Percentiles rank a stretch among this genome's conserved stretches.
Conservation (phyloP, 495 filamentous ascomycete genomes). For the Sabuloglossum arenarium region DNA sequence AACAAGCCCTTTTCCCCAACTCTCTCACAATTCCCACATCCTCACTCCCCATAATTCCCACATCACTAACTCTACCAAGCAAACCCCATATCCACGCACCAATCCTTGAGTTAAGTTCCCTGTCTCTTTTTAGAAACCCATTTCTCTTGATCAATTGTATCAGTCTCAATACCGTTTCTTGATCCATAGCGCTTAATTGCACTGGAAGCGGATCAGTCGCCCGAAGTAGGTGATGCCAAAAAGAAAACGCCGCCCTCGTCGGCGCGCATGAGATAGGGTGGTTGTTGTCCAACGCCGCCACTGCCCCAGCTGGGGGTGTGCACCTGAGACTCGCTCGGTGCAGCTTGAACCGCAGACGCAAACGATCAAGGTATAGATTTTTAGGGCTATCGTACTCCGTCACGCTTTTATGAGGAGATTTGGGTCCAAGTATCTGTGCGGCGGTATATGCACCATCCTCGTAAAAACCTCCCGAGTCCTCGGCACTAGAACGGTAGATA, state of each 20-base stretch:
- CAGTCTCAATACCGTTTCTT: constrained; percentile 33
- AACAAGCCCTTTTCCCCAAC: constrained; percentile 4
- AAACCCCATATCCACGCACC: constrained; percentile 43
- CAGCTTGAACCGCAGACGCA: constrained; percentile 35
- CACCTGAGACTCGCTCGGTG: constrained; percentile 36
- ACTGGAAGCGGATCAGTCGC: constrained; percentile 39
- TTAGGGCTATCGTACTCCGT: constrained; percentile 24
- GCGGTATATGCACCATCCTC: constrained; percentile 52
- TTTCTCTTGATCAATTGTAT: constrained; percentile 18
- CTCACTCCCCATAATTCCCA: constrained; percentile 32
- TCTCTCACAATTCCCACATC: constrained; percentile 23
- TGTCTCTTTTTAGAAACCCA: constrained; percentile 25
- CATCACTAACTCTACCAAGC: constrained; percentile 32
- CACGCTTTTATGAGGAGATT: neutral
- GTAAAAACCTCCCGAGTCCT: constrained; percentile 38
- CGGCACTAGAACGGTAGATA: constrained; percentile 11
- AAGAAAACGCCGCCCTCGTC: neutral
- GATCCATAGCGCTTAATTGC: constrained; percentile 50
- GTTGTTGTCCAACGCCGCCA: constrained; percentile 29
- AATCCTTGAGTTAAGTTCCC: constrained; percentile 24
- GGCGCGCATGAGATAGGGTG: constrained; percentile 25
- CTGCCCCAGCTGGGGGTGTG: constrained; percentile 26
- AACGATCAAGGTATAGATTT: constrained; percentile 37
- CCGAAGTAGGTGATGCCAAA: constrained; percentile 30
- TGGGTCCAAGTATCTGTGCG: constrained; percentile 12